Base-by-base conservation (phyloP, 495 filamentous ascomycete genomes). In the Neurospora sp. region DNA sequence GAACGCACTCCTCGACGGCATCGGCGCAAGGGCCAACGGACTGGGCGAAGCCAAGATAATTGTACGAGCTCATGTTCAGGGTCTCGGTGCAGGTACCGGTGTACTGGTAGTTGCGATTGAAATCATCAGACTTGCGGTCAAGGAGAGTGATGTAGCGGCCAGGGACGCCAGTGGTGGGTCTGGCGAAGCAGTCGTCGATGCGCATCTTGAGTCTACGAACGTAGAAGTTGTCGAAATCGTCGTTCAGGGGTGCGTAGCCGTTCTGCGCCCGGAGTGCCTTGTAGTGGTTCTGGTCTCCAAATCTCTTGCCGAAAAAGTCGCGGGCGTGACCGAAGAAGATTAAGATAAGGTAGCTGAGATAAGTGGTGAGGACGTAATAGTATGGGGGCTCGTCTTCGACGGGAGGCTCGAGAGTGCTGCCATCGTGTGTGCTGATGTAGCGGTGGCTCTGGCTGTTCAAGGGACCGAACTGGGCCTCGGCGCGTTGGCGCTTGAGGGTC, bases 221-320 rank as follows among this genome's bases (percentile, higher is more conserved):
- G 82, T 99, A 99, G 82, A 99, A 99, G 82, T 94, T 98, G 84
- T 99, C 96, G 77, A 99, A 99, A 82, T 98, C 96, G 76, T 93
- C 96, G 82, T 98, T 98, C 76, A 99, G 85, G n/a, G 96, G 93
- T 21, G 94, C 96, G 81, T 97, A 98, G 54, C 96, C 96, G 82
- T 98, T 92, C 70, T 87, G 85, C 31, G 89, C 87, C 80, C 91
- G 93, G 77, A 99, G 83, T 77, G 97, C 91, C 78, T 88, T 89
- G 82, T 99, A 99, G 72, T 91, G 85, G 70, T 91, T 89, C 77
- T 87, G 85, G 77, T 93, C 87, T 78, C 91, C 90, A 82, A 98
- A 97, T 31, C 93, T 89, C 85, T 98, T 98, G 76, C 96, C 96
- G 79, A 99, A 99, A 82, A 97, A 99, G 82, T 99, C 96, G 76